Evolutionary conservation across 768 basidiomycete genomes (phyloP).

Genomic region (Phylloporus sp.): DNA sequence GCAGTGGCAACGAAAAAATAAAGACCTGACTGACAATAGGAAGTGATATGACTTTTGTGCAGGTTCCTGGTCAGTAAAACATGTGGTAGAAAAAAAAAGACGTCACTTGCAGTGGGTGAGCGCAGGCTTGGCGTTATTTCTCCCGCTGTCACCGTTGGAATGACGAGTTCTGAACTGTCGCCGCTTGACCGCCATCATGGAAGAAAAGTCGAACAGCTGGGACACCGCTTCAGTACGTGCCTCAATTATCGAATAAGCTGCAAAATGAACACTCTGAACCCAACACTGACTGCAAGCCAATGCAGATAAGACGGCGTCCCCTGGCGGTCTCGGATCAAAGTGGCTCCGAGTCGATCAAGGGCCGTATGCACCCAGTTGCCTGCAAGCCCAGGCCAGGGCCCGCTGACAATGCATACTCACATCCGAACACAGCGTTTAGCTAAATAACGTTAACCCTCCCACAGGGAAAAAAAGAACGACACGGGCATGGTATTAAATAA

Average conservation of each 20-base stretch:
- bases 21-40: conserved; percentile 33
- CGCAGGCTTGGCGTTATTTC: conserved; percentile 3
- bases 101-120: conserved; percentile 26
- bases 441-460: conserved; percentile 15
- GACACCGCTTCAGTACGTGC: too few relatives aligned
- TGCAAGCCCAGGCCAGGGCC: neutral
- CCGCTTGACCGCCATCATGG: too few relatives aligned
- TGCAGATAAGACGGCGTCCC: neutral
- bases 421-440: conserved; percentile 3
- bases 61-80: conserved; percentile 1
- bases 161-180: conserved; percentile 2
- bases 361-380: too few relatives aligned
- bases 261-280: too few relatives aligned
- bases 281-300: neutral
- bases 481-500: too few relatives aligned
- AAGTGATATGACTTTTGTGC: conserved; percentile 27
- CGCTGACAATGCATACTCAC: neutral
- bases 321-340: conserved; percentile 6
- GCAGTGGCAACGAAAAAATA: conserved; percentile 12
- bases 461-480: conserved; percentile 1
- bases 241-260: too few relatives aligned
- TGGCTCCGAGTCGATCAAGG: conserved; percentile 5
- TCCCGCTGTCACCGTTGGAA: neutral
- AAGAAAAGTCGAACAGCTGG: conserved; percentile 5
- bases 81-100: neutral